A percentile compares a stretch with the other conserved stretches of the same genome.
These are phyloP conservation scores for Pugionium dolabratum DNA, from an alignment of 345 rosid species.

Conservation along the genomic window DNA sequence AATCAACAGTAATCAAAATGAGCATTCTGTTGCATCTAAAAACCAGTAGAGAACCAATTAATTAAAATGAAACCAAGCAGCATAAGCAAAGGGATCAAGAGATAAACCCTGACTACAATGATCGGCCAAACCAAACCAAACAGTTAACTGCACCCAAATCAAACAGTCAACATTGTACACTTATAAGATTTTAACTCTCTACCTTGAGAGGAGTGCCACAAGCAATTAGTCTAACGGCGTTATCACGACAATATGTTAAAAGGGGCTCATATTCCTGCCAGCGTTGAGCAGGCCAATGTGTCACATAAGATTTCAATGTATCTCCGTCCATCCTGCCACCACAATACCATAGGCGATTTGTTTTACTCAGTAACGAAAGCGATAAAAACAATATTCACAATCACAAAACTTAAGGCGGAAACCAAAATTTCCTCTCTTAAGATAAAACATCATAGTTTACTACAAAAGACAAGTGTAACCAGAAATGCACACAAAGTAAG, in stretches of 20 bases:
- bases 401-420: not conserved
- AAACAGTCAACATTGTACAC: not conserved
- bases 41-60: not conserved
- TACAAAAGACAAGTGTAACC: not conserved
- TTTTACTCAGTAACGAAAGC: not conserved
- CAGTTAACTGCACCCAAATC: not conserved
- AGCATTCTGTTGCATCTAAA: not conserved
- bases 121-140: constrained; percentile 1
- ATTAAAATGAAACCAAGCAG: constrained; percentile 7
- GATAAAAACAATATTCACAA: not conserved
- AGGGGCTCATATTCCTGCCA: constrained; percentile 93
- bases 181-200: not conserved
- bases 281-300: constrained; percentile 68
- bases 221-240: constrained; percentile 72
- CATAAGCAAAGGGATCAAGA: constrained; percentile 3
- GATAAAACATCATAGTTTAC: not conserved
- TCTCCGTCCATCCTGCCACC: constrained; percentile 83
- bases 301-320: constrained; percentile 58
- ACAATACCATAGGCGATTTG: not conserved
- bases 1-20: not conserved
- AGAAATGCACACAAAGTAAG: not conserved
- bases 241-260: constrained; percentile 75
- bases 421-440: not conserved
- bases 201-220: constrained; percentile 93
- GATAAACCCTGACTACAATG: not conserved